These are phyloP conservation scores for Arthrobotrys entomopaga DNA, from an alignment of 2,329 filamentous ascomycete genomes.

Conservation along the genomic window DNA sequence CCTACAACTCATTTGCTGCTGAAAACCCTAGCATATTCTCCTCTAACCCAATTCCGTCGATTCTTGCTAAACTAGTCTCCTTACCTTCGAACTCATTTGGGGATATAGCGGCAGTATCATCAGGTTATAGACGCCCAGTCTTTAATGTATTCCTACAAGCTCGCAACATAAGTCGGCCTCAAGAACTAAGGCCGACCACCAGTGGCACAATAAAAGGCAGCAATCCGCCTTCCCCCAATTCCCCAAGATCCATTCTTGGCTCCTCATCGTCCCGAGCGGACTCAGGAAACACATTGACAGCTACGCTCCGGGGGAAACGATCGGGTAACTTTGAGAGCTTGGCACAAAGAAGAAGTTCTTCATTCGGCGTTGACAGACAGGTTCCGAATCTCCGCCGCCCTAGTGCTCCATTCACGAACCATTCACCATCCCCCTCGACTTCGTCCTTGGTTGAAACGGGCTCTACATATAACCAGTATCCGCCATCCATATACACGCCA, in stretches of 20 bases:
- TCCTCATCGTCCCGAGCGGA: constrained; percentile 72
- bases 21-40: constrained; percentile 85
- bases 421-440: constrained; percentile 73
- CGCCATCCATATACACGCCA: constrained; percentile 83
- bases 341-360: constrained; percentile 87
- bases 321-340: constrained; percentile 87
- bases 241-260: constrained; percentile 59
- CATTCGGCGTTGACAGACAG: constrained; percentile 79
- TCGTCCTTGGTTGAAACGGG: constrained; percentile 69
- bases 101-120: constrained; percentile 68
- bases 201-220: constrained; percentile 68
- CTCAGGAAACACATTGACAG: constrained; percentile 86
- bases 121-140: constrained; percentile 71
- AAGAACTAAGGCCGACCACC: constrained; percentile 80
- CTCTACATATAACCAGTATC: constrained; percentile 70
- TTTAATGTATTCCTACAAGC: constrained; percentile 92
- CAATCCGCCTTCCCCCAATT: constrained; percentile 69
- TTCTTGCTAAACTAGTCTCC: constrained; percentile 84
- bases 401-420: constrained; percentile 77
- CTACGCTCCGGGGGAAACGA: constrained; percentile 89
- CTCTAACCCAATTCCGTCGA: constrained; percentile 74
- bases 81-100: constrained; percentile 91
- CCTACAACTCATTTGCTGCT: constrained; percentile 86
- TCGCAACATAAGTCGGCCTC: constrained; percentile 71
- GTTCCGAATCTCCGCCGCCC: constrained; percentile 74